A percentile compares a stretch with the other conserved stretches of the same genome.
Evolutionary conservation across 257 asterid genomes (phyloP).

Genomic region (Rhazya stricta): DNA sequence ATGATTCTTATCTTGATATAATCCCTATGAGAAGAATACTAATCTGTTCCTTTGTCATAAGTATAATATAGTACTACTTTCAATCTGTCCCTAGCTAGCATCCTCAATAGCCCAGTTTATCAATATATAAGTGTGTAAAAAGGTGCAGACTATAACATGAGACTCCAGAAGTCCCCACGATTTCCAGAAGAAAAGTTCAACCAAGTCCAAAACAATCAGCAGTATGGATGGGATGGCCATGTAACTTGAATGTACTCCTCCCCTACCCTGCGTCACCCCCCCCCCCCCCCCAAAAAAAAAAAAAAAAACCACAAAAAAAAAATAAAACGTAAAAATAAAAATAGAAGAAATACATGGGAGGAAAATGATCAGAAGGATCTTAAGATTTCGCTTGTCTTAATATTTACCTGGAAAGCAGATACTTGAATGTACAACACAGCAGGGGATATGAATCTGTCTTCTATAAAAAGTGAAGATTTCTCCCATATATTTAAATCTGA

Average conservation of each 20-base stretch:
- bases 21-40: not conserved
- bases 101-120: not conserved
- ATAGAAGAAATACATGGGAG: not conserved
- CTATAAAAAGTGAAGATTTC: constrained; percentile 39
- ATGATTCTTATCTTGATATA: not conserved
- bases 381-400: not conserved
- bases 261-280: too few relatives aligned
- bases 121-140: not conserved
- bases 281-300: not conserved
- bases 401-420: constrained; percentile 77
- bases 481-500: constrained; percentile 37
- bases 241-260: too few relatives aligned
- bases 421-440: constrained; percentile 86
- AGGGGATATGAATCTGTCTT: constrained; percentile 75
- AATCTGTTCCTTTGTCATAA: not conserved
- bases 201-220: not conserved
- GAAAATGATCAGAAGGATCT: not conserved
- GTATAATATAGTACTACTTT: not conserved
- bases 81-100: not conserved
- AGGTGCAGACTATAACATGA: not conserved
- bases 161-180: not conserved
- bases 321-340: not conserved
- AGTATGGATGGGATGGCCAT: not conserved
- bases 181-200: not conserved
- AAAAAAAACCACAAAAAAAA: not conserved